These are phyloP conservation scores for Tylopilus cervinicoccineus DNA, from an alignment of 768 basidiomycete genomes.

Conservation along the genomic window DNA sequence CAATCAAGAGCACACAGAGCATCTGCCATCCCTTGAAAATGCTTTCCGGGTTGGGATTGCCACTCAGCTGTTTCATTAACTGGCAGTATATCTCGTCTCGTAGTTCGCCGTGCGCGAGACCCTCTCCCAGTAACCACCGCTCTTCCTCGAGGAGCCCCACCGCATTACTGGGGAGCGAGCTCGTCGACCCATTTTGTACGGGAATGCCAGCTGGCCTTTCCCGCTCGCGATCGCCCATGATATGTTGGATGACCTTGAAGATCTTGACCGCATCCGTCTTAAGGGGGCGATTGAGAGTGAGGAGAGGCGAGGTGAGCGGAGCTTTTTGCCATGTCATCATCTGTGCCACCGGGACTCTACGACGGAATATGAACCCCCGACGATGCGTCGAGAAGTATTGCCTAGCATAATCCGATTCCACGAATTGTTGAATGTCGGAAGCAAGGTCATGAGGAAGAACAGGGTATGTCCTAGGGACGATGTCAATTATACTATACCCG, in stretches of 20 bases:
- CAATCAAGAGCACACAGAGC: slow-evolving; percentile 83
- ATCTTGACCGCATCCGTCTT: slow-evolving; percentile 76
- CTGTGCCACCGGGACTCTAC: slow-evolving; percentile 76
- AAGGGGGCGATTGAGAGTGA: slow-evolving; percentile 61
- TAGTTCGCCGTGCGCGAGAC: slow-evolving; percentile 75
- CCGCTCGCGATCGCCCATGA: slow-evolving; percentile 90
- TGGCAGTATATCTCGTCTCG: slow-evolving; percentile 95
- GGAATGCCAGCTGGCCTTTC: slow-evolving; percentile 56
- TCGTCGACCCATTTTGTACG: slow-evolving; percentile 39
- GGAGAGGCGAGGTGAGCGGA: slow-evolving; percentile 69
- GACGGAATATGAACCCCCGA: slow-evolving; percentile 83
- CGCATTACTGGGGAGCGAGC: slow-evolving; percentile 39
- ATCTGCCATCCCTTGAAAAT: slow-evolving; percentile 92
- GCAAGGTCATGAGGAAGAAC: slow-evolving; percentile 77
- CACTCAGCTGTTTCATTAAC: slow-evolving; percentile 84
- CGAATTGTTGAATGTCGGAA: slow-evolving; percentile 83
- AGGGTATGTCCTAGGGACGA: slow-evolving; percentile 58
- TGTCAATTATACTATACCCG: slow-evolving; percentile 3
- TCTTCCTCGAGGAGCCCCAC: slow-evolving; percentile 72
- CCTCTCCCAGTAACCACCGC: slow-evolving; percentile 79
- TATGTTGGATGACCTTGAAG: slow-evolving; percentile 87
- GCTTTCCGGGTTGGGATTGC: slow-evolving; percentile 81
- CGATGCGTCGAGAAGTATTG: slow-evolving; percentile 89
- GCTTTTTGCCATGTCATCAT: slow-evolving; percentile 92
- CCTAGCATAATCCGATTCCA: slow-evolving; percentile 78